Evolutionary conservation across 2,329 filamentous ascomycete genomes (phyloP), one percentile per base, ranked within the genome.

Genomic region (Aspergillus neoniger): DNA sequence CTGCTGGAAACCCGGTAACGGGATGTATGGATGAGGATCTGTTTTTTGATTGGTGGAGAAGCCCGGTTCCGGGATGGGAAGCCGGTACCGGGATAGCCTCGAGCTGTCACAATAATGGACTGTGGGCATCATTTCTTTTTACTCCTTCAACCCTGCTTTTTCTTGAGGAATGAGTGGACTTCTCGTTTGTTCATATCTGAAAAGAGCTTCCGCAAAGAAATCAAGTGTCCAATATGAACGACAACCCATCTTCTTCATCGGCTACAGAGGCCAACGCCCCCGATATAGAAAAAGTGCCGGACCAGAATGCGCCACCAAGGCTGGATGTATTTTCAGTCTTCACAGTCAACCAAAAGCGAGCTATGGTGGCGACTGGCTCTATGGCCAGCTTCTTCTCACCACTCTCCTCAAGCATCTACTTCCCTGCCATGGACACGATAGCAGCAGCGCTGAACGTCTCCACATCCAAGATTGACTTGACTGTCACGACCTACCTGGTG

Each of bases 401-500:
- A 8, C 66, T 70, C 47, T 79, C 76, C 1, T 67, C 67, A 0
- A 75, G 65, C 17, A 76, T 76, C 32, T 77, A 76, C 57, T 72
- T 75, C 19, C 76, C 76, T 4, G 74, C 75, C 1, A 61, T 79
- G 28, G 69, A 73, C 30, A 67, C 69, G 1, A 70, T 80, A 3
- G 74, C 77, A 0, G 59, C 63, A 4, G 76, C 77, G 28, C 72
- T 82, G 44, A 58, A 75, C 25, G 76, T 80, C 10, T 77, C 80
- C 1, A 70, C 69, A 14, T 74, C 78, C 6, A 70, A 74, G 48
- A 76, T 83, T 63, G 82, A 83, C 63, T 70, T 83, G 61, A 83
- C 82, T 0, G 74, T 84, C 14, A 84, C 81, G 0, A 79, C 79
- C 2, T 84, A 83, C 61, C 69, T 83, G 70, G 77, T 77, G 65